phyloP scores from a whole-genome alignment of 345 rosid genomes.

The Geranium brycei region DNA sequence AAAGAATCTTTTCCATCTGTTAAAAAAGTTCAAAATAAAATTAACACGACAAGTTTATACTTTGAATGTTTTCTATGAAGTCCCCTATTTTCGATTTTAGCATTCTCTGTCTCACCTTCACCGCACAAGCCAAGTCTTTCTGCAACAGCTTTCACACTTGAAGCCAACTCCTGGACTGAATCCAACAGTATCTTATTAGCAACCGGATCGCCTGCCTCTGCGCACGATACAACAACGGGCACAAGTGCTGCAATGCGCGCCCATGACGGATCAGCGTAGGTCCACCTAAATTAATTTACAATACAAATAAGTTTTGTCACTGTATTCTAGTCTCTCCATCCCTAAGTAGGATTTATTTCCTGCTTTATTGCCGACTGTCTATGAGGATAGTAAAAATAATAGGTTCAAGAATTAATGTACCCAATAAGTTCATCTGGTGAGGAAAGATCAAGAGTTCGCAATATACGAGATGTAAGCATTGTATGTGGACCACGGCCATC shows the following conservation, averaged over 20 bases:
- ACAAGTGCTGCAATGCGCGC: slow-evolving; percentile 74
- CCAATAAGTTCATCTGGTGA: slow-evolving; percentile 79
- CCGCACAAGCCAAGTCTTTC: slow-evolving; percentile 51
- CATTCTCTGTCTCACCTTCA: slow-evolving; percentile 24
- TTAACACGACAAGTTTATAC: background rate
- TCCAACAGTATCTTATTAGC: slow-evolving; percentile 43
- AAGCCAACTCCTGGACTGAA: slow-evolving; percentile 52
- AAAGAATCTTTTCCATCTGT: slow-evolving; percentile 50
- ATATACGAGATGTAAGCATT: slow-evolving; percentile 46
- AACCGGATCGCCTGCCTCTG: slow-evolving; percentile 60
- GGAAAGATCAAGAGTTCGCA: slow-evolving; percentile 55
- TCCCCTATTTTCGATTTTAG: background rate
- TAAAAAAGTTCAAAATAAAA: background rate
- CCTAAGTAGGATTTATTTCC: too few species aligned
- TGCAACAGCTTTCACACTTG: slow-evolving; percentile 69
- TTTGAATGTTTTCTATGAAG: background rate
- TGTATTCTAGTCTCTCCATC: too few species aligned
- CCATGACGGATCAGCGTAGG: slow-evolving; percentile 72
- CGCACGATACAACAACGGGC: slow-evolving; percentile 60
- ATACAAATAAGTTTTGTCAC: background rate
- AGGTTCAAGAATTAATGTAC: slow-evolving; percentile 13
- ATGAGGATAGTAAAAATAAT: background rate
- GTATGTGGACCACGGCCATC: slow-evolving; percentile 92
- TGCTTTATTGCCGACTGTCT: background rate
- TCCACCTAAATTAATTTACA: slow-evolving; percentile 34